Base-by-base conservation (phyloP, 495 filamentous ascomycete species). In the Hypoxylon cercidicola region DNA sequence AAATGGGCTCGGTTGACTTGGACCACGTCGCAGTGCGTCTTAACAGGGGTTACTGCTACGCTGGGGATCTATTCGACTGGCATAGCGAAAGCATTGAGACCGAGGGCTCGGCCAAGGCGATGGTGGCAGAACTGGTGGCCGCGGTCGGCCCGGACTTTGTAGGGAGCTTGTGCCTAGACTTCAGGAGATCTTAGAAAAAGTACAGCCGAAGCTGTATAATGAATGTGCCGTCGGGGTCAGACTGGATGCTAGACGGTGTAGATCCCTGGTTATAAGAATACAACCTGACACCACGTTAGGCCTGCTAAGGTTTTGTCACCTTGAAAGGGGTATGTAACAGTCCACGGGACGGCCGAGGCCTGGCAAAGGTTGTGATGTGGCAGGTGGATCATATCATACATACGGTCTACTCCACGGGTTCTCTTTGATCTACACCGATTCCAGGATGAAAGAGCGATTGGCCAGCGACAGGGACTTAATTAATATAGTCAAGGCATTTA, bases 81-180 rank as follows among this genome's bases (percentile, higher is more conserved):
- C 84, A 89, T 10, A 62, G 70, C n/a, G 83, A 88, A 53, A 63
- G 58, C 16, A 56, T 74, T 11, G 30, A n/a, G 7, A 16, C 63
- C 32, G 47, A 49, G 13, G 49, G 46, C 15, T 62, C 64, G 6
- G 60, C 71, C 23, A 93, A 90, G 74, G 87, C 85, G 0, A 81
- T 87, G 37, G 76, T 95, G 40, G 90, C 85, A 5, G 92, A 97
- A 69, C 75, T 96, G 34, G 89, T 90, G 8, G 90, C 94, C 6
- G 87, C 82, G 3, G 76, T 97, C 39, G 94, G 94, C 2, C 84
- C 86, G 7, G 86, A 88, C 6, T 66, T 93, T 45, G 83, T 89
- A 37, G 75, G 74, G 30, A 75, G 87, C 50, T 83, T 90, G 40
- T 77, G 77, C 23, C 55, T 85, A 15, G 77, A 79, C 68, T 78